A percentile compares a stretch with the other conserved stretches of the same genome.
These are phyloP conservation scores for Xylaria scruposa DNA, from an alignment of 495 filamentous ascomycete species.

Conservation along the genomic window DNA sequence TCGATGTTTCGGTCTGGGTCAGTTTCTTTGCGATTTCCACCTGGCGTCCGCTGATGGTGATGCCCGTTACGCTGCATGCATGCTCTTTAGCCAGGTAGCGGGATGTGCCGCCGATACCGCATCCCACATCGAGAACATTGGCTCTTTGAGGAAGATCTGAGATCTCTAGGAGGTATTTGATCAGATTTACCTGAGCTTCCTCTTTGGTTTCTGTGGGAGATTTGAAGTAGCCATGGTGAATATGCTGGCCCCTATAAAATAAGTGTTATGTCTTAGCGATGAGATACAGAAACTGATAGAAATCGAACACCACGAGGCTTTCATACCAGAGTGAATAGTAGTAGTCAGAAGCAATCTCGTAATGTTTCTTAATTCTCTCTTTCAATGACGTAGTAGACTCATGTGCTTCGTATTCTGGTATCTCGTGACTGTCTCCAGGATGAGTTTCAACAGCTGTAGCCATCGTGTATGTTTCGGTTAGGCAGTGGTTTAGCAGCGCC, in stretches of 20 bases:
- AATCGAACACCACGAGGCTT: not conserved
- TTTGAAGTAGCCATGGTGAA: slow-evolving; percentile 63
- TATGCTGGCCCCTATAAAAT: slow-evolving; percentile 61
- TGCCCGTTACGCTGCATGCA: slow-evolving; percentile 57
- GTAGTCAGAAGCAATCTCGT: slow-evolving; percentile 64
- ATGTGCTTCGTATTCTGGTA: slow-evolving; percentile 56
- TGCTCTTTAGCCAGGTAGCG: slow-evolving; percentile 56
- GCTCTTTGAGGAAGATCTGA: slow-evolving; percentile 43
- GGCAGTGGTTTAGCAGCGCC: not conserved
- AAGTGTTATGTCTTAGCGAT: not conserved
- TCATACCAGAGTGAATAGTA: slow-evolving; percentile 58
- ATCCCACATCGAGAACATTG: slow-evolving; percentile 61
- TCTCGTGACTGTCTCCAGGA: slow-evolving; percentile 54
- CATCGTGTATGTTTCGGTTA: not conserved
- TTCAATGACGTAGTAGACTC: slow-evolving; percentile 61
- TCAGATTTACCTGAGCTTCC: slow-evolving; percentile 57
- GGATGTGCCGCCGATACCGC: slow-evolving; percentile 62
- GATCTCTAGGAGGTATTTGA: slow-evolving; percentile 56
- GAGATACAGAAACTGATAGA: not conserved
- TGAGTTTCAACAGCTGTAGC: slow-evolving; percentile 24
- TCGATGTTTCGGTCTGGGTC: slow-evolving; percentile 42
- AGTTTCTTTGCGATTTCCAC: slow-evolving; percentile 57
- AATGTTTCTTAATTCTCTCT: slow-evolving; percentile 63
- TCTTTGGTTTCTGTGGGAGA: slow-evolving; percentile 56
- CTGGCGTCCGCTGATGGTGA: slow-evolving; percentile 64